Conservation (phyloP, 352 stramenopile genomes). For the Phytophthora brassicae region DNA sequence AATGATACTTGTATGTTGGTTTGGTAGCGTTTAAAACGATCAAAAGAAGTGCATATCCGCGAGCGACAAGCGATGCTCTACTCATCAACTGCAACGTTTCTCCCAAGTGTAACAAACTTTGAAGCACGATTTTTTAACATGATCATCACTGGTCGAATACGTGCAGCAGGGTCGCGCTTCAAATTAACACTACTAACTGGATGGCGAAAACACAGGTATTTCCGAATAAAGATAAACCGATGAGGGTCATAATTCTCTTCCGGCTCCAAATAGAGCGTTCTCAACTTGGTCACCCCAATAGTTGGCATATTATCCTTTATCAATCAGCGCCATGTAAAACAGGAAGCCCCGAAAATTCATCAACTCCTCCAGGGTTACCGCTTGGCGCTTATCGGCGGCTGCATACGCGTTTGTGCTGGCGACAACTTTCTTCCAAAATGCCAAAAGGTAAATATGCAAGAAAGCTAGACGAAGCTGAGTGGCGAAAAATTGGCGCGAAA, state of each 20-base stretch:
- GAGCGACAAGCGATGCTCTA: slow-evolving; percentile 3
- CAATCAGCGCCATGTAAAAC: slow-evolving; percentile 2
- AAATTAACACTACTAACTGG: neutral
- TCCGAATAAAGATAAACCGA: neutral
- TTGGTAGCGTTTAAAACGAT: slow-evolving; percentile 5
- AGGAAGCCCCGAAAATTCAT: neutral
- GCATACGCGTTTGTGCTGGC: neutral
- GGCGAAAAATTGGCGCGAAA: neutral
- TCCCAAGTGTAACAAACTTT: neutral
- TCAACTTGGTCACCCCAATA: neutral
- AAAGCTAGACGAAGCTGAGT: neutral
- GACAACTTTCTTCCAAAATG: slow-evolving; percentile 1
- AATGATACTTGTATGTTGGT: slow-evolving; percentile 9
- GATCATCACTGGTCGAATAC: slow-evolving; percentile 1
- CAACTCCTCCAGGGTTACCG: neutral
- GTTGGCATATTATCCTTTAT: neutral
- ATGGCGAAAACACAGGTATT: neutral
- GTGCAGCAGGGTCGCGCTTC: neutral
- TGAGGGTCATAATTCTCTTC: neutral
- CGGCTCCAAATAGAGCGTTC: neutral
- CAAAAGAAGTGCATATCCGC: neutral
- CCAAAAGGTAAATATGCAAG: neutral
- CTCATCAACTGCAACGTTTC: slow-evolving; percentile 10
- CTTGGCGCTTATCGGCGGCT: neutral
- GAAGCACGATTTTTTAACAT: neutral